phyloP scores from a whole-genome alignment of 805 yeast genomes.

The Ogataea allantospora region DNA sequence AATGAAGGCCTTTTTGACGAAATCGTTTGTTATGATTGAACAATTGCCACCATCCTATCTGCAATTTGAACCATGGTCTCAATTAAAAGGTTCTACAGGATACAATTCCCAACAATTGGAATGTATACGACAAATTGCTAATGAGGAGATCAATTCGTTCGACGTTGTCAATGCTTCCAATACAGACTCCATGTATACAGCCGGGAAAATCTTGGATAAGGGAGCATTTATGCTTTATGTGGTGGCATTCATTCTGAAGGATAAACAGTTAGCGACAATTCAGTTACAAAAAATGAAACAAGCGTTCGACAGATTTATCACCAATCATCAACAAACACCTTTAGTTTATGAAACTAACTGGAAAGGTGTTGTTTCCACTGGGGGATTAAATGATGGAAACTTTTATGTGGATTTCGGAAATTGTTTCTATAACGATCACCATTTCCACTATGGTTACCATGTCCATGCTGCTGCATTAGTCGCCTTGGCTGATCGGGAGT shows the following conservation, averaged over 20 bases:
- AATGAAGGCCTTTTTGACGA: constrained; percentile 46
- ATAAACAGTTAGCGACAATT: constrained; percentile 47
- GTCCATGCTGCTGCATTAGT: constrained; percentile 81
- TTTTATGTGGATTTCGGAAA: constrained; percentile 59
- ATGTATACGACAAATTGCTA: constrained; percentile 47
- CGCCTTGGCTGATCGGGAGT: constrained; percentile 56
- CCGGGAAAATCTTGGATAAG: constrained; percentile 87
- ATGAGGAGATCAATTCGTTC: constrained; percentile 47
- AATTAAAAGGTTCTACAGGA: constrained; percentile 38
- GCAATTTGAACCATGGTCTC: constrained; percentile 58
- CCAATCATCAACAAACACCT: constrained; percentile 68
- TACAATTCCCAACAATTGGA: constrained; percentile 37
- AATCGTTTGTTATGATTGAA: constrained; percentile 31
- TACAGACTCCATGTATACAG: constrained; percentile 82
- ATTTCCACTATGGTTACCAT: constrained; percentile 83
- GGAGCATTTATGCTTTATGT: constrained; percentile 84
- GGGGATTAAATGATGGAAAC: constrained; percentile 41
- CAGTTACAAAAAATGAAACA: constrained; percentile 58
- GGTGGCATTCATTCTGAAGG: constrained; percentile 61
- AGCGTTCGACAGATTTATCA: constrained; percentile 68
- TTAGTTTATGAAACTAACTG: constrained; percentile 76
- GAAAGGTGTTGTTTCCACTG: constrained; percentile 75
- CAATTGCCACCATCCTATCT: constrained; percentile 33
- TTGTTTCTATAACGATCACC: constrained; percentile 81
- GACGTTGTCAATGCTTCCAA: constrained; percentile 59